phyloP scores from a whole-genome alignment of 1,284 basidiomycete genomes.

The Polyporus tsugae region DNA sequence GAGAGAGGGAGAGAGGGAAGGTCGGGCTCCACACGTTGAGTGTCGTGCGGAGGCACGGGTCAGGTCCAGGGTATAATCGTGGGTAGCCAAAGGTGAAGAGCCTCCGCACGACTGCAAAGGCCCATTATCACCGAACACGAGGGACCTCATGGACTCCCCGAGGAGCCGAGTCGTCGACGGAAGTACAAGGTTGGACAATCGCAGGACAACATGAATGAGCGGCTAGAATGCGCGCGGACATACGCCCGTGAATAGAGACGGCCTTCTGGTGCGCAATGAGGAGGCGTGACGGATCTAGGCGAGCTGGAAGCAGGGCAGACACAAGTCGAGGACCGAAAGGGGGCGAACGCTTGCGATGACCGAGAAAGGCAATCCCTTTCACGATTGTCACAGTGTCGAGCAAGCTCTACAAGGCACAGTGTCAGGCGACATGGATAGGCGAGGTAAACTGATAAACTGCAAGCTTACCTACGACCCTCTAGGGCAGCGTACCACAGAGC shows the following conservation, averaged over 20 bases:
- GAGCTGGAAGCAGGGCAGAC: constrained; percentile 2
- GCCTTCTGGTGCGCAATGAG: constrained; percentile 19
- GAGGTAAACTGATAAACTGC: constrained; percentile 3
- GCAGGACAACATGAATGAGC: constrained; percentile 17
- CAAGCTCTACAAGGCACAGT: not conserved
- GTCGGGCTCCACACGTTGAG: constrained; percentile 23
- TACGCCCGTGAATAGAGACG: not conserved
- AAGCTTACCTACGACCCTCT: not conserved
- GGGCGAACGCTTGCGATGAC: constrained; percentile 12
- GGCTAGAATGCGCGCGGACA: not conserved
- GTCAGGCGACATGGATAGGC: constrained; percentile 3
- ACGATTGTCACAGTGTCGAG: not conserved
- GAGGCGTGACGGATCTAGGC: not conserved
- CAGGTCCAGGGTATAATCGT: constrained; percentile 23
- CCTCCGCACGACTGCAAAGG: not conserved
- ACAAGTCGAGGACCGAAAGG: constrained; percentile 16
- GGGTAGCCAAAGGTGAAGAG: constrained; percentile 6
- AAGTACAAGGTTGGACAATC: constrained; percentile 25
- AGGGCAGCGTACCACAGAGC: not conserved
- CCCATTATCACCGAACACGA: constrained; percentile 12
- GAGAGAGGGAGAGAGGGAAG: constrained; percentile 6
- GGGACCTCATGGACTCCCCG: constrained; percentile 5
- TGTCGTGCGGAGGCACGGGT: constrained; percentile 3
- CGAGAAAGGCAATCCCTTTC: constrained; percentile 20
- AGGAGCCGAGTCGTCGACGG: constrained; percentile 1